Percentiles rank a stretch among this genome's conserved stretches.
Evolutionary conservation across 257 asterid genomes (phyloP).

Genomic region (Penstemon barbatus): DNA sequence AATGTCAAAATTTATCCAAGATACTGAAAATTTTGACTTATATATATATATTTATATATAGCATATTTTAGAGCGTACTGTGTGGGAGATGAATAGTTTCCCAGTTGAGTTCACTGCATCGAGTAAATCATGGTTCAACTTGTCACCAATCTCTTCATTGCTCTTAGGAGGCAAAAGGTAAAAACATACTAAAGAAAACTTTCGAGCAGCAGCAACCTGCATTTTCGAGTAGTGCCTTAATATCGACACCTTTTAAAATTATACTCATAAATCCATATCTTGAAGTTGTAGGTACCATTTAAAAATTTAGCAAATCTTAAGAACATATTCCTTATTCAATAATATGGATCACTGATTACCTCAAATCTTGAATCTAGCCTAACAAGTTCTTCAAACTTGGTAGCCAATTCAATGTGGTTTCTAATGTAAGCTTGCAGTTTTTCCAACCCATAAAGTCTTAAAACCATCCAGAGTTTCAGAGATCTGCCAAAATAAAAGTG

Average conservation of each 20-base stretch:
- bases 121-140: conserved; percentile 60
- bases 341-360: conserved; percentile 40
- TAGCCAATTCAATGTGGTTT: conserved; percentile 75
- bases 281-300: not conserved
- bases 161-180: conserved; percentile 52
- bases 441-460: conserved; percentile 89
- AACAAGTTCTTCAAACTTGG: conserved; percentile 68
- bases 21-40: not conserved
- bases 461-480: conserved; percentile 92
- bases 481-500: conserved; percentile 51
- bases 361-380: conserved; percentile 81
- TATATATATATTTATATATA: not conserved
- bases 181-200: conserved; percentile 80
- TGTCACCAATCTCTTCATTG: conserved; percentile 48
- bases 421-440: conserved; percentile 84
- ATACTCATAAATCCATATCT: not conserved
- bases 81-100: conserved; percentile 80
- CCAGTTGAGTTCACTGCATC: conserved; percentile 86
- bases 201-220: conserved; percentile 77
- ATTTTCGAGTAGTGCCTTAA: conserved; percentile 8
- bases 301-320: not conserved
- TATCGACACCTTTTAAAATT: not conserved
- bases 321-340: not conserved
- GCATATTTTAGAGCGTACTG: conserved; percentile 45
- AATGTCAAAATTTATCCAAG: not conserved